A percentile compares a stretch with the other conserved stretches of the same genome.
phyloP scores from a whole-genome alignment of 164 flowering plant genomes.

The Stephania cephalantha region DNA sequence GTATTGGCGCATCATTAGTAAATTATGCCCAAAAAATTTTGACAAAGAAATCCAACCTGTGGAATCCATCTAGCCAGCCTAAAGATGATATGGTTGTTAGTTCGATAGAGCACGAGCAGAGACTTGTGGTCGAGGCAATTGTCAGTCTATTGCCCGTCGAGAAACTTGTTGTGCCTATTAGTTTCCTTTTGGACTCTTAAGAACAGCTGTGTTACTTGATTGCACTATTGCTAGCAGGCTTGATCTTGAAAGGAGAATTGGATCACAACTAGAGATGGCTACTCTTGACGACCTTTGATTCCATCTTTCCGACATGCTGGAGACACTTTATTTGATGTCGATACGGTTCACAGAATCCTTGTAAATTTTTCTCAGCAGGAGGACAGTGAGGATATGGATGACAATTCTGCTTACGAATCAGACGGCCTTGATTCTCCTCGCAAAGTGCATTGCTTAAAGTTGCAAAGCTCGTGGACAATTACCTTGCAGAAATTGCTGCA shows the following conservation, averaged over 20 bases:
- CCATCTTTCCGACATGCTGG: constrained; percentile 66
- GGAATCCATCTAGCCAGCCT: constrained; percentile 43
- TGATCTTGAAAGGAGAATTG: constrained; percentile 85
- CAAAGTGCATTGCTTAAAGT: constrained; percentile 66
- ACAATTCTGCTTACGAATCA: constrained; percentile 61
- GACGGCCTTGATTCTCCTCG: constrained; percentile 65
- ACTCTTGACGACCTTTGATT: constrained; percentile 83
- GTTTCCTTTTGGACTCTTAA: constrained; percentile 66
- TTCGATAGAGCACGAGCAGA: constrained; percentile 43
- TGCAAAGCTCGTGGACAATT: constrained; percentile 69
- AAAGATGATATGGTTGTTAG: constrained; percentile 37
- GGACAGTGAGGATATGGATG: constrained; percentile 69
- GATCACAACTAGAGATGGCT: constrained; percentile 71
- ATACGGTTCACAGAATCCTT: constrained; percentile 77
- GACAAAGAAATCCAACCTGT: constrained; percentile 50
- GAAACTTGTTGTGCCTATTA: constrained; percentile 61
- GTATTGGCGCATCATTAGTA: constrained; percentile 75
- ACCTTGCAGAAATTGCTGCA: constrained; percentile 92
- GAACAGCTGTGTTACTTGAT: constrained; percentile 71
- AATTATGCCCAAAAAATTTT: constrained; percentile 75
- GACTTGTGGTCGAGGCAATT: constrained; percentile 68
- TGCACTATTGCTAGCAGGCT: constrained; percentile 56
- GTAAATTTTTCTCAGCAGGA: constrained; percentile 75
- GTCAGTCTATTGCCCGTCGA: constrained; percentile 73
- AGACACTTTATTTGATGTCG: constrained; percentile 80